Conservation (phyloP, 352 stramenopile species). For the Globisporangium cylindrosporum region DNA sequence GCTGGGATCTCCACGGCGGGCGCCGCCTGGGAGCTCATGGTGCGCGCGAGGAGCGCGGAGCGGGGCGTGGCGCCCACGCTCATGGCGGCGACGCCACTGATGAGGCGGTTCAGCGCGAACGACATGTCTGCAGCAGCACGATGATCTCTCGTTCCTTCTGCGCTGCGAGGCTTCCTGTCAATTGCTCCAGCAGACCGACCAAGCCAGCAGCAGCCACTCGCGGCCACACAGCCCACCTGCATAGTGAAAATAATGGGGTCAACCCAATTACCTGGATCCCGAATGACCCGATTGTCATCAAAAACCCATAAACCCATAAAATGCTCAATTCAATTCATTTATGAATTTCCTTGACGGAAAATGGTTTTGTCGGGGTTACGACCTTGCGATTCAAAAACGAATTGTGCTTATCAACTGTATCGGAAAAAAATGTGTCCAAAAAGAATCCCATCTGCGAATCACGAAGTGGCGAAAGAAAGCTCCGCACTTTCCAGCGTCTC, state of each 20-base stretch:
- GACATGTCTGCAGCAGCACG: constrained; percentile 17
- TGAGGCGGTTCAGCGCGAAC: constrained; percentile 53
- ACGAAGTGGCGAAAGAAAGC: background rate
- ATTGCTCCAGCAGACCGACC: constrained; percentile 1
- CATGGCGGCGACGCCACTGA: constrained; percentile 55
- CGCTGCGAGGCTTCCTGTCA: constrained; percentile 7
- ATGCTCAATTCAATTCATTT: no score
- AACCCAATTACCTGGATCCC: no score
- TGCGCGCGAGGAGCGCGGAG: constrained; percentile 28
- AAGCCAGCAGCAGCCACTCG: constrained; percentile 13
- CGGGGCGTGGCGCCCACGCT: constrained; percentile 39
- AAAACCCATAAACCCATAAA: background rate
- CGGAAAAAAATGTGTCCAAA: background rate
- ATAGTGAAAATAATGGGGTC: no score
- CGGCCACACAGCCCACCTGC: background rate
- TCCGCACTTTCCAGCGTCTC: background rate
- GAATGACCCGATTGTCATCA: no score
- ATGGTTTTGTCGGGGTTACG: no score
- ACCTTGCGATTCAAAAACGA: constrained; percentile 7
- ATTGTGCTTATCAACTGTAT: background rate
- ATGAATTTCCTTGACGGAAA: no score
- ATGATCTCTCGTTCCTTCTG: background rate
- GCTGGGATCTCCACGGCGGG: constrained; percentile 31
- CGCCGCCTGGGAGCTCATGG: constrained; percentile 32
- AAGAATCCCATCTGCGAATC: background rate